Conservation (phyloP, 2,329 filamentous ascomycete species). For the Rutstroemia sp. region DNA sequence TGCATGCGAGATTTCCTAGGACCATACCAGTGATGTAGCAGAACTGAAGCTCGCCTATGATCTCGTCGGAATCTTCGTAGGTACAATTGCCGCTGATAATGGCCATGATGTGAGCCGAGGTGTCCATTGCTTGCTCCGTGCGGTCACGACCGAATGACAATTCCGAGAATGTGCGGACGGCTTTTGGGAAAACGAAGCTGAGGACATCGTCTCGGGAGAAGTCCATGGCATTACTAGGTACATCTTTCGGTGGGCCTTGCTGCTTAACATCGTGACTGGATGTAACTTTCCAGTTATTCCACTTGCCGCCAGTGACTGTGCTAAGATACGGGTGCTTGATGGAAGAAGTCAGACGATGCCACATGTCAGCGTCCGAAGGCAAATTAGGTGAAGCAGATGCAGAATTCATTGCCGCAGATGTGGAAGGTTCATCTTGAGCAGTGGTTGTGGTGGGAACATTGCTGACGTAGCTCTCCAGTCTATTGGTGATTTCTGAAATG, state of each 20-base stretch:
- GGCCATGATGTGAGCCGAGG: slow-evolving; percentile 40
- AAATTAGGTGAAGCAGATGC: slow-evolving; percentile 4
- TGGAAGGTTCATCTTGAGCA: background rate
- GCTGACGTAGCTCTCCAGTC: slow-evolving; percentile 20
- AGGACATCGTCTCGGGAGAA: slow-evolving; percentile 39
- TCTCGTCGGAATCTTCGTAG: slow-evolving; percentile 34
- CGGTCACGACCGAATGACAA: slow-evolving; percentile 29
- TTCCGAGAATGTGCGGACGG: slow-evolving; percentile 35
- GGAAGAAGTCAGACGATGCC: slow-evolving; percentile 43
- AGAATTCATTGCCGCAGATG: background rate
- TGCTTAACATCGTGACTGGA: slow-evolving; percentile 42
- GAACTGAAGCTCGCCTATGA: slow-evolving; percentile 55
- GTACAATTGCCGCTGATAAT: slow-evolving; percentile 31
- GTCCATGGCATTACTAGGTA: slow-evolving; percentile 23
- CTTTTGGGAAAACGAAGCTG: slow-evolving; percentile 40
- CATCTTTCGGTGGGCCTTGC: background rate
- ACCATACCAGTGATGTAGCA: slow-evolving; percentile 50
- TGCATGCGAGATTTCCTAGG: slow-evolving; percentile 50
- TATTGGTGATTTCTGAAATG: slow-evolving; percentile 21
- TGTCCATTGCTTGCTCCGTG: slow-evolving; percentile 40
- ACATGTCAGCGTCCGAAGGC: slow-evolving; percentile 33
- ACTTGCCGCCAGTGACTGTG: slow-evolving; percentile 38
- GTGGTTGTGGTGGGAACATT: background rate
- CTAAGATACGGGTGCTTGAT: slow-evolving; percentile 40
- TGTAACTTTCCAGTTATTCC: slow-evolving; percentile 44